Percentiles rank a stretch among this genome's conserved stretches.
Conservation (phyloP, 202 grass and related monocot species). For the Hordeum pubiflorum region DNA sequence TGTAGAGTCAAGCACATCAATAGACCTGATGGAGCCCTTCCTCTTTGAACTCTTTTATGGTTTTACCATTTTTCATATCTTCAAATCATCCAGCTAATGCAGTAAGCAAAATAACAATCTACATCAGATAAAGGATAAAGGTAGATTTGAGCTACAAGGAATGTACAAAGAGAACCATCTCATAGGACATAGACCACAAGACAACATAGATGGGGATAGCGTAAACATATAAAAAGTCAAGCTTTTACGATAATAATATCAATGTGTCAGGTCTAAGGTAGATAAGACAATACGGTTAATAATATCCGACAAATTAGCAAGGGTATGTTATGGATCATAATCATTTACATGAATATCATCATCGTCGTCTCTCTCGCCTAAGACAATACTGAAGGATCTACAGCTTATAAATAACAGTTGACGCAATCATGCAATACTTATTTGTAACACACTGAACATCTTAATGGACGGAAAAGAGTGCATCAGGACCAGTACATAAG, state of each 20-base stretch:
- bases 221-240: neutral
- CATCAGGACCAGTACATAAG: neutral
- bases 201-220: neutral
- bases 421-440: neutral
- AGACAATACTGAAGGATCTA: neutral
- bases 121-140: no score
- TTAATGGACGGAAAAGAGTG: neutral
- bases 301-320: neutral
- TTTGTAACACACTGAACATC: neutral
- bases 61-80: no score
- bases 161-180: no score
- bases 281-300: neutral
- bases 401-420: neutral
- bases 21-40: no score
- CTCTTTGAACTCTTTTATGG: no score
- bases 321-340: neutral
- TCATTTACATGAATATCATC: neutral
- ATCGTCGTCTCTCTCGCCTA: neutral
- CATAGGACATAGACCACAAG: neutral
- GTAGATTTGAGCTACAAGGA: no score
- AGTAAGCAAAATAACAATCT: no score
- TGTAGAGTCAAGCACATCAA: no score
- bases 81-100: no score
- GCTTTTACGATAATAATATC: neutral
- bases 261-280: neutral